Conservation (phyloP, 495 filamentous ascomycete genomes). For the Penicillium desertorum region DNA sequence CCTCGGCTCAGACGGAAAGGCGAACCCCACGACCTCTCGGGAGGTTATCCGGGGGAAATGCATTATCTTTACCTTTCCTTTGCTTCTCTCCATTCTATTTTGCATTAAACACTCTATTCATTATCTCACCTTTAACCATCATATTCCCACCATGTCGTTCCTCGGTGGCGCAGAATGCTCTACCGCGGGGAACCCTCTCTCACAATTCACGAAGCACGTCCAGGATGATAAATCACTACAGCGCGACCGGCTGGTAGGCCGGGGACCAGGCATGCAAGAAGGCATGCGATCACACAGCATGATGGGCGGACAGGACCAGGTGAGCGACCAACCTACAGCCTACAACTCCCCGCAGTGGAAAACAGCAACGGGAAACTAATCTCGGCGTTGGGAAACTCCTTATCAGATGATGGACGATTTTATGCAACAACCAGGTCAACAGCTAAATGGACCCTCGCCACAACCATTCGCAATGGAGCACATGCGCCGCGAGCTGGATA, state of each 20-base stretch:
- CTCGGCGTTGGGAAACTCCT: neutral
- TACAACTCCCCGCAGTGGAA: neutral
- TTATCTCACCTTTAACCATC: neutral
- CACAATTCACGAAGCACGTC: conserved; percentile 93
- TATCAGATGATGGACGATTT: conserved; percentile 91
- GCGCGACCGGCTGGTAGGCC: conserved; percentile 77
- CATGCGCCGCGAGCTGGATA: conserved; percentile 63
- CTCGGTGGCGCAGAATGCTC: conserved; percentile 95
- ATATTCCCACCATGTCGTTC: conserved; percentile 71
- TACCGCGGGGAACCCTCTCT: conserved; percentile 91
- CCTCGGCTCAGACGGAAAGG: conserved; percentile 27
- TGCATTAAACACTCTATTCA: neutral
- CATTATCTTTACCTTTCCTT: neutral
- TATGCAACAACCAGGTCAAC: conserved; percentile 67
- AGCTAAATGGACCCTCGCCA: conserved; percentile 48
- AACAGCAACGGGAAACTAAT: conserved; percentile 23
- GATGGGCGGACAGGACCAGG: conserved; percentile 62
- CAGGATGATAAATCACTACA: conserved; percentile 93
- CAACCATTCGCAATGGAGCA: conserved; percentile 70
- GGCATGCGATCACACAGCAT: conserved; percentile 61
- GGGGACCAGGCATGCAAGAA: conserved; percentile 63
- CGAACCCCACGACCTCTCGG: conserved; percentile 25
- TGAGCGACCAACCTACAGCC: conserved; percentile 36
- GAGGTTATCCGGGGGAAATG: conserved; percentile 9
- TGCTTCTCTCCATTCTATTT: conserved; percentile 6